Evolutionary conservation across 1,284 basidiomycete species (phyloP), one percentile per base, ranked within the genome.

Genomic region (Ustilago hordei): DNA sequence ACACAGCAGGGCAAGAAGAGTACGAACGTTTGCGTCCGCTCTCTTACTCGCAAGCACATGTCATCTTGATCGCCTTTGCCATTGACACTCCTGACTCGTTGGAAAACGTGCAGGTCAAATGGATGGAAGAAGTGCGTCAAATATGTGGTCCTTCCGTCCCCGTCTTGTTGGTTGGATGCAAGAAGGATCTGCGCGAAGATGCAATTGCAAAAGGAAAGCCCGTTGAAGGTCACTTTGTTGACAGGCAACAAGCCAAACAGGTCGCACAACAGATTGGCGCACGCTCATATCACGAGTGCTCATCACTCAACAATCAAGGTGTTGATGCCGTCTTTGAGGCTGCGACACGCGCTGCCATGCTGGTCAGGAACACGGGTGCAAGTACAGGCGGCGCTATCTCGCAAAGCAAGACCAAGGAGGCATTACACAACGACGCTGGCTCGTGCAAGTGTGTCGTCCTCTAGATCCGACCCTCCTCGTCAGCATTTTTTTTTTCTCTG

Each of bases 31-130:
- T 97, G 85, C 91, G 95, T 76, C 95, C 95, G 36, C 91, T 99
- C 86, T 97, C 95, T 32, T 98, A 98, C 87, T 95, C 95, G 55
- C 95, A 97, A 89, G 96, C 96, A 63, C 96, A 99, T 87, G 94
- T 99, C 84, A 98, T 99, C 86, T 90, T 99, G 77, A 98, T 99
- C 84, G 95, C 95, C 28, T 99, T 96, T 85, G 91, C 94, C 53
- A 92, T 99, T 85, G 96, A 98, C 87, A 95, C 95, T 23, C 95
- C 95, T 34, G 96, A 98, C 88, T 96, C 94, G 56, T 89, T 98
- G 70, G 96, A 98, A 80, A 98, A 98, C 87, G 95, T 98, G 19
- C 90, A 91, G 19, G 92, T 92, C 74, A 98, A 98, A 93, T 98
- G 96, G 96, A 97, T 95, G 86, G 82, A 84, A 55, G 81, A 82